Evolutionary conservation across 2,329 filamentous ascomycete genomes (phyloP), one percentile per base, ranked within the genome.

Genomic region (Sclerotinia trifoliorum): DNA sequence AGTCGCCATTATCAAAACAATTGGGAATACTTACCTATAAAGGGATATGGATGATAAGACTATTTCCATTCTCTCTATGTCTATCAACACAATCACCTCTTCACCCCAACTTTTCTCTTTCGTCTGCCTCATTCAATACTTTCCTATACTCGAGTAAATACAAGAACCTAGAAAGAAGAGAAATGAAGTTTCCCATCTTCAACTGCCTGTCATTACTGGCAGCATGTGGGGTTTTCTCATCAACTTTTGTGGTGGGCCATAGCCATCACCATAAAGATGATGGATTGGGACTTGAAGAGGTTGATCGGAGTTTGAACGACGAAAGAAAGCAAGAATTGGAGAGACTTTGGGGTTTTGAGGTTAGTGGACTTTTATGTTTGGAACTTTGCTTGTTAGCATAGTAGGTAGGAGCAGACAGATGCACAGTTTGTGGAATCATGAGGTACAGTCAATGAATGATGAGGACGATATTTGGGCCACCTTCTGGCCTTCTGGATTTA

Each of bases 271-370:
- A 44, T 4, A 19, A 46, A 32, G 42, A 61, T 48, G 15, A 24
- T 5, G 46, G 10, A 39, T 19, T 51, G 29, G 17, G 46, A 19
- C 6, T 58, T 35, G 63, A 72, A 67, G 17, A n/a, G 32, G 29
- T 17, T n/a, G 46, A 24, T 39, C 44, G 32, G 51, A 24, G 24
- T 63, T 35, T 60, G 79, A 71, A 78, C 80, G 80, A 80, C 26
- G 79, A 81, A 69, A 83, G 85, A 71, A 80, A 84, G 32, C 81
- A 81, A 21, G 84, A 85, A 73, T 77, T 87, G 55, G 81, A 87
- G 74, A 78, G 78, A 61, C 86, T 86, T 81, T 87, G 85, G 85
- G 84, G 84, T 2, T 80, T 79, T 57, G 85, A 87, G 78, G 85
- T 86, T 19, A 35, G 58, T 62, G 39, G 26, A 17, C 54, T 32